phyloP scores from a whole-genome alignment of 1,284 basidiomycete species.

The Moesziomyces antarcticus region DNA sequence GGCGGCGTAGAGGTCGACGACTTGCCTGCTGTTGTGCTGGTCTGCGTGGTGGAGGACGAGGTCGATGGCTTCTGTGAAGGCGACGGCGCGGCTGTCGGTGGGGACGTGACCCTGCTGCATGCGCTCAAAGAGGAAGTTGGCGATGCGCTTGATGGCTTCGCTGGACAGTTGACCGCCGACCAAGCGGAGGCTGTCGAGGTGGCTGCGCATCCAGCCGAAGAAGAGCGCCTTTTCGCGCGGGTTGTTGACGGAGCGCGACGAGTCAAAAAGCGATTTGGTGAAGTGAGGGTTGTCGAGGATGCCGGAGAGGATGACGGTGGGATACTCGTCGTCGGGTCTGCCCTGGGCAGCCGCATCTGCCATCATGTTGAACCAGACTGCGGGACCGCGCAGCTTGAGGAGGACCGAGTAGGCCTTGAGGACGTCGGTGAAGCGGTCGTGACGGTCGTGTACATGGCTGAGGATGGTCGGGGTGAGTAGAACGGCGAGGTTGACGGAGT shows the following conservation, averaged over 20 bases:
- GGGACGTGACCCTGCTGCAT: slow-evolving; percentile 57
- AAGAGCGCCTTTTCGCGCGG: slow-evolving; percentile 36
- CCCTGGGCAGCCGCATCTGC: background rate
- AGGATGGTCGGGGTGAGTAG: slow-evolving; percentile 31
- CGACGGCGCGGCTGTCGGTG: slow-evolving; percentile 31
- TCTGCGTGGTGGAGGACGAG: slow-evolving; percentile 39
- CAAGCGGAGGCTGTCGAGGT: slow-evolving; percentile 41
- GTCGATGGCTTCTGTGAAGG: slow-evolving; percentile 41
- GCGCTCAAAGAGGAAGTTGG: slow-evolving; percentile 61
- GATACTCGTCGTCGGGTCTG: slow-evolving; percentile 34
- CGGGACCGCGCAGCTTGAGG: slow-evolving; percentile 37
- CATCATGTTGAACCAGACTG: slow-evolving; percentile 29
- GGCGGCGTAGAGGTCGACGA: slow-evolving; percentile 58
- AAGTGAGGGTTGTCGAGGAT: slow-evolving; percentile 59
- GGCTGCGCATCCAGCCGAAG: slow-evolving; percentile 45
- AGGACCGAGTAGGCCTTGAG: slow-evolving; percentile 41
- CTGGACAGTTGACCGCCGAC: slow-evolving; percentile 36
- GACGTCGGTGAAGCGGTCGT: slow-evolving; percentile 41
- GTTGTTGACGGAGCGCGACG: slow-evolving; percentile 21
- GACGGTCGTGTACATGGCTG: slow-evolving; percentile 42
- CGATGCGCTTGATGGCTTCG: slow-evolving; percentile 57
- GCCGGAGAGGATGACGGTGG: slow-evolving; percentile 48
- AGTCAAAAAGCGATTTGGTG: slow-evolving; percentile 35
- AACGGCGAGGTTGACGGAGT: slow-evolving; percentile 23
- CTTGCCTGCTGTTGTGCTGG: slow-evolving; percentile 38